Evolutionary conservation across 2,329 filamentous ascomycete species (phyloP).

Genomic region (Aspergillus bombycis): DNA sequence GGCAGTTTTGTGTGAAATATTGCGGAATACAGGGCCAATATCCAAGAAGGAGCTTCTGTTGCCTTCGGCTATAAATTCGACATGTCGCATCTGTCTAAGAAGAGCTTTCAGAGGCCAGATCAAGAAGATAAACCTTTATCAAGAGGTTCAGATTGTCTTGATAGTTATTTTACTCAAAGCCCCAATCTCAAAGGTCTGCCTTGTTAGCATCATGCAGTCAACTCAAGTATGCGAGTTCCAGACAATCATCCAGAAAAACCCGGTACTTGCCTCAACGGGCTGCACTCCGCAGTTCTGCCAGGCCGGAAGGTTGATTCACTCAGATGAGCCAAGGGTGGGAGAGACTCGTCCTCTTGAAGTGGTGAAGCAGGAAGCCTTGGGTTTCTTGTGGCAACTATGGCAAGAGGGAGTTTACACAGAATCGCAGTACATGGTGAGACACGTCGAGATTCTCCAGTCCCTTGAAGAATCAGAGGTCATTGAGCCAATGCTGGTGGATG

Average conservation of each 20-base stretch:
- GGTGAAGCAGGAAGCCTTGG: slow-evolving; percentile 1
- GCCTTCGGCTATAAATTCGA: background rate
- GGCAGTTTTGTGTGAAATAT: background rate
- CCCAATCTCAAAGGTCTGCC: background rate
- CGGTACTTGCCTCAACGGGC: background rate
- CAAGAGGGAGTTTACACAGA: slow-evolving; percentile 8
- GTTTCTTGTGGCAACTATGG: slow-evolving; percentile 1
- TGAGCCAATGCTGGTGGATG: background rate
- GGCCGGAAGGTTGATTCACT: slow-evolving; percentile 2
- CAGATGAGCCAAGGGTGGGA: slow-evolving; percentile 4
- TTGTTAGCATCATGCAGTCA: background rate
- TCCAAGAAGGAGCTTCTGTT: background rate
- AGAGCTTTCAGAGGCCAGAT: background rate
- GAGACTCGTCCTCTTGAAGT: slow-evolving; percentile 3
- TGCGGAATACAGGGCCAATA: background rate
- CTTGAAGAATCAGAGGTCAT: background rate
- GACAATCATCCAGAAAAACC: slow-evolving; percentile 1
- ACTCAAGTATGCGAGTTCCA: background rate
- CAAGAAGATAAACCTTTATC: background rate
- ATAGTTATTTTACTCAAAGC: background rate
- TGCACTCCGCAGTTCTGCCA: slow-evolving; percentile 4
- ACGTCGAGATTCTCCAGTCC: background rate
- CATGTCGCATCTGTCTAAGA: background rate
- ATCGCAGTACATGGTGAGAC: background rate
- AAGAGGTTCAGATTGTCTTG: too few species aligned